A percentile compares a stretch with the other conserved stretches of the same genome.
Conservation (phyloP, 2,329 filamentous ascomycete genomes). For the Fusarium neocosmosporiellum region DNA sequence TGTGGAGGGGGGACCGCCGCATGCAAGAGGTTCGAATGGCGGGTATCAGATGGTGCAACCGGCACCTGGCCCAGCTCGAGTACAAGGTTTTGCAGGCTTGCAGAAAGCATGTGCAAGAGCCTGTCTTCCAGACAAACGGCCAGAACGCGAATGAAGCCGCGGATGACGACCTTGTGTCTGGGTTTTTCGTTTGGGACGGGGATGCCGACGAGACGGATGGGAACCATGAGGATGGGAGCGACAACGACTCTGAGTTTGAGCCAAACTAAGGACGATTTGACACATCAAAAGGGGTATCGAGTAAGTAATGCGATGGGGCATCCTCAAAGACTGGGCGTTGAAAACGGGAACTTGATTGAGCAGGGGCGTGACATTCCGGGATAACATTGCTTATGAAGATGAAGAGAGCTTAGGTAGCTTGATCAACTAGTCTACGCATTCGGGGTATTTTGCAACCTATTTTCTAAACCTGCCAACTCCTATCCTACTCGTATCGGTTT, state of each 20-base stretch:
- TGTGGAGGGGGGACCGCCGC: constrained; percentile 11
- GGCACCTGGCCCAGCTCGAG: constrained; percentile 5
- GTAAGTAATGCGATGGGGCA: background rate
- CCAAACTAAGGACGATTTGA: background rate
- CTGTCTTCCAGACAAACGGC: background rate
- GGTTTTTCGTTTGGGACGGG: background rate
- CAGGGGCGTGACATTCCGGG: background rate
- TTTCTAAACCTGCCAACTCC: constrained; percentile 11
- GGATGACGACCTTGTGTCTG: background rate
- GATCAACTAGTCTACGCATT: constrained; percentile 11
- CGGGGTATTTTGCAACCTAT: constrained; percentile 32
- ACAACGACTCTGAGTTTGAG: constrained; percentile 24
- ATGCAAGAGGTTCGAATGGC: constrained; percentile 10
- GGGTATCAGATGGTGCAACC: background rate
- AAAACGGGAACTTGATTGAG: background rate
- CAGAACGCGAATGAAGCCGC: background rate
- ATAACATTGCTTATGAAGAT: background rate
- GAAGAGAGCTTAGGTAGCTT: constrained; percentile 5
- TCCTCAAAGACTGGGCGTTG: background rate
- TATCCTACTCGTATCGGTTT: constrained; percentile 4
- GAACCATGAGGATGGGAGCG: background rate
- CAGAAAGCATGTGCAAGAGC: constrained; percentile 12
- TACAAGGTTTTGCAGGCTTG: constrained; percentile 21
- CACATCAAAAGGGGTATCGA: background rate
- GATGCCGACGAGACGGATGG: background rate